Evolutionary conservation across 192 early-diverging fungal genomes (phyloP), one percentile per base, ranked within the genome.

Genomic region (Gaertneriomyces semiglobifer): DNA sequence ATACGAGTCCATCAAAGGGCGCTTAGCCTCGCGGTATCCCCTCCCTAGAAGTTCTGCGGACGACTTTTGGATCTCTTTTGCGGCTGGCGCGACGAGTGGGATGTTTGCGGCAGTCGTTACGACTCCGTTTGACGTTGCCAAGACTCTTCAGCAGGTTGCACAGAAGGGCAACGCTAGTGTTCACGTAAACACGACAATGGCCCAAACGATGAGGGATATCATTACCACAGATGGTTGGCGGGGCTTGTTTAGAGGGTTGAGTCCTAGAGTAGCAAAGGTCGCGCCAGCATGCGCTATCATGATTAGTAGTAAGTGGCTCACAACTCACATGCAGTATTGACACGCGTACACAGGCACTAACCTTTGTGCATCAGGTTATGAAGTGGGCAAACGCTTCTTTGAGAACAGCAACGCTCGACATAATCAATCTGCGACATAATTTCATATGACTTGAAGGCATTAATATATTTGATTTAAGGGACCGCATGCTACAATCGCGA

Each of bases 81-180:
- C 87, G 12, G 80, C 89, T 44, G 96, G 96, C 38, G 94, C 93
- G 1, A 61, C 81, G n/a, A 89, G 90, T 54, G 94, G 96, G 18
- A 89, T 85, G 87, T 51, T 90, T 66, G 92, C 96, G 7, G 94
- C 96, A 6, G 76, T 84, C 1, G 19, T 92, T 19, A 98, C 96
- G 5, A 93, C 88, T 4, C 96, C 96, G 16, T 96, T 98, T 80
- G 96, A 98, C 79, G 92, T 98, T 5, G 89, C 91, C 63, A 98
- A 98, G 68, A 96, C 96, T 0, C 74, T 88, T 38, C 84, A 92
- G 38, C 96, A 98, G 73, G 86, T 93, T 16, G 54, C 5, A 16
- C 18, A 4, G 45, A 42, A 19, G 1, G 48, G 12, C 38, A 43
- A 40, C 53, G 39, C 6, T 44, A 25, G 25, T 2, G 25, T 33